Base-by-base conservation (phyloP, 345 rosid species). In the Psidium friedrichsthalianum region DNA sequence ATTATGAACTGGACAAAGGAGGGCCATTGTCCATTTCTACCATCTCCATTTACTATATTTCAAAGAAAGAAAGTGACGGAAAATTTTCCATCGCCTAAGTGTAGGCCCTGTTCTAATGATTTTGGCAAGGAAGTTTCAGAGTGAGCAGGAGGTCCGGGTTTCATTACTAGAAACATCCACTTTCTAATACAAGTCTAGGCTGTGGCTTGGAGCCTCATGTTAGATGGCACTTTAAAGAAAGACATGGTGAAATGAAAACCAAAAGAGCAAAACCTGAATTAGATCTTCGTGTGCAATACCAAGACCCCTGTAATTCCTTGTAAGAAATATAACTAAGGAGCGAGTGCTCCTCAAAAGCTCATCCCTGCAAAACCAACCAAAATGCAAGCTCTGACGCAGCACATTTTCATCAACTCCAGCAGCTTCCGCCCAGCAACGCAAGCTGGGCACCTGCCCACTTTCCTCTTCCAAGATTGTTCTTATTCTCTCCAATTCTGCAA, bases 371-470 rank as follows among this genome's bases (percentile, higher is more conserved):
- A 88, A 86, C 97, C 97, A 93, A 88, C 98, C 99, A 84, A 88
- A 94, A 85, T 83, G 90, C 88, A 95, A 89, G 80, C 88, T 88
- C 83, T 90, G 92, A 69, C 88, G 92, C 86, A 96, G 93, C 86
- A 80, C 90, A 87, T 91, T 95, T 91, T 91, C 90, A 83, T 90
- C 91, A 86, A 93, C 89, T 82, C 92, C 95, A 74, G 95, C 95
- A 87, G 98, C 98, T 93, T 91, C 91, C 51, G 99, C 98, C 96
- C 99, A 96, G 92, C 93, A 88, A 85, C 92, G 88, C 90, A 93
- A 83, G 87, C 93, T 92, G 40, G 87, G 94, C 49, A 84, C 93
- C 86, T 85, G 91, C 58, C 96, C 98, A 4, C 90, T 90, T 89
- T 91, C 95, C 54, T 93, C 89, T 86, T 95, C 97, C 89, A 96